These are phyloP conservation scores for Syncephalastrum contaminatum DNA, from an alignment of 371 early-diverging fungal species.

Conservation along the genomic window DNA sequence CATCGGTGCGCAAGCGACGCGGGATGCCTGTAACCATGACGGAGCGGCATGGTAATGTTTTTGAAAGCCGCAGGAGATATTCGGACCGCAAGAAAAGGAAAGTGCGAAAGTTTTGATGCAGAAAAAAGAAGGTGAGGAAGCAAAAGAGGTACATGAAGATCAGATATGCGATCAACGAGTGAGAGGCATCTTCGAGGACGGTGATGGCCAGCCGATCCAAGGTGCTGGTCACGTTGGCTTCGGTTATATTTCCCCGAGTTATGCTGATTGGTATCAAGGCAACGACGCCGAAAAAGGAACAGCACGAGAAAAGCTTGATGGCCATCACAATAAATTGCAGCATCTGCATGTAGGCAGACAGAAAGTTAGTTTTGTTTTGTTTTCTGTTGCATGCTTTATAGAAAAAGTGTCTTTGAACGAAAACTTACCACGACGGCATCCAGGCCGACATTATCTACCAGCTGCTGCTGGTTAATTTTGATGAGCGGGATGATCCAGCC, in stretches of 20 bases:
- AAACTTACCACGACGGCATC: slow-evolving; percentile 62
- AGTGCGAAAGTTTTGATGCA: slow-evolving; percentile 48
- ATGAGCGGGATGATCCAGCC: slow-evolving; percentile 64
- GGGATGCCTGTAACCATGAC: slow-evolving; percentile 62
- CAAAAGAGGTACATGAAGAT: slow-evolving; percentile 57
- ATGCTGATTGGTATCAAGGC: slow-evolving; percentile 39
- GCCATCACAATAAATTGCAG: slow-evolving; percentile 43
- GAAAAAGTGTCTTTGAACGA: too few species aligned
- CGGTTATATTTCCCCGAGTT: slow-evolving; percentile 20
- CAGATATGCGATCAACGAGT: slow-evolving; percentile 51
- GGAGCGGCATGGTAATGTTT: slow-evolving; percentile 42
- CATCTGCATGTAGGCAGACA: slow-evolving; percentile 24
- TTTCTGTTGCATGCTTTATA: slow-evolving; percentile 4
- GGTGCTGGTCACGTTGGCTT: slow-evolving; percentile 7
- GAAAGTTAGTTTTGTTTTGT: not conserved
- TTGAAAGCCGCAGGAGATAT: slow-evolving; percentile 42
- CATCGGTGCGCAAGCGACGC: slow-evolving; percentile 37
- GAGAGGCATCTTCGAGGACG: slow-evolving; percentile 23
- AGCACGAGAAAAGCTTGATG: slow-evolving; percentile 43
- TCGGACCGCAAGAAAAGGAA: slow-evolving; percentile 47
- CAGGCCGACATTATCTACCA: slow-evolving; percentile 60
- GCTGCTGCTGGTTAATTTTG: slow-evolving; percentile 47
- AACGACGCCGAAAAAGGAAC: slow-evolving; percentile 35
- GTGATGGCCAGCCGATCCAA: slow-evolving; percentile 32
- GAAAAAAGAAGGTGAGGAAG: slow-evolving; percentile 45